Evolutionary conservation across 1,139 yeast genomes (phyloP).

Genomic region (Candida anutae): DNA sequence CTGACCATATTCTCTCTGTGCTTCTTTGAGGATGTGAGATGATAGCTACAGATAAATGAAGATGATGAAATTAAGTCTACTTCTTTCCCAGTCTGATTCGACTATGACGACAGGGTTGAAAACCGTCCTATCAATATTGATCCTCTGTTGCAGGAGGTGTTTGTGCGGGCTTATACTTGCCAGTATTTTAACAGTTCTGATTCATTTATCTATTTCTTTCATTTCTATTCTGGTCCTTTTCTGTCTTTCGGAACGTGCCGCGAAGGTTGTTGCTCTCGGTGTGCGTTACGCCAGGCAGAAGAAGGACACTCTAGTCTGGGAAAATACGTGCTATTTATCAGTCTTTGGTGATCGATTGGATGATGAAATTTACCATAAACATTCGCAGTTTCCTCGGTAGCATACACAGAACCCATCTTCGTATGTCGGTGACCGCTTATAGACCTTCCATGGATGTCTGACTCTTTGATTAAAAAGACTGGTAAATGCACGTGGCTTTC

Average conservation of each 20-base stretch:
- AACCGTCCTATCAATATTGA: constrained; percentile 40
- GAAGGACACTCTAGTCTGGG: too few relatives aligned
- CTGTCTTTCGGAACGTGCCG: constrained; percentile 4
- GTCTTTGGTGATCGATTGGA: constrained; percentile 12
- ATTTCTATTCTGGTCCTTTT: constrained; percentile 1
- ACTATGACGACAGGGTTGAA: constrained; percentile 79
- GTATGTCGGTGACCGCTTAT: constrained; percentile 77
- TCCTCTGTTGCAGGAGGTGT: constrained; percentile 30
- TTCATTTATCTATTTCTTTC: constrained; percentile 16
- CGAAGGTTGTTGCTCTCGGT: constrained; percentile 8
- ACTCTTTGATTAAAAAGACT: constrained; percentile 15
- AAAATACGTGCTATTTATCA: too few relatives aligned
- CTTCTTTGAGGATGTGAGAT: too few relatives aligned
- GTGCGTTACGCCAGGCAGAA: constrained; percentile 3
- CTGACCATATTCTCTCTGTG: too few relatives aligned
- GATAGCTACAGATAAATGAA: constrained; percentile 7
- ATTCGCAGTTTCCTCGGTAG: constrained; percentile 95
- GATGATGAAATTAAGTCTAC: constrained; percentile 56
- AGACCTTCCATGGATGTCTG: constrained; percentile 74
- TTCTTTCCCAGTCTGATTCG: constrained; percentile 82
- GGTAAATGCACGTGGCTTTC: too few relatives aligned
- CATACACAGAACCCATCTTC: constrained; percentile 73
- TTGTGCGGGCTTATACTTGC: constrained; percentile 63
- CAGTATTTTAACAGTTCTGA: constrained; percentile 74
- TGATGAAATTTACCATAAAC: constrained; percentile 75